Evolutionary conservation across 441 rosid species (phyloP), one percentile per base, ranked within the genome.

Genomic region (Mallotus repandus): DNA sequence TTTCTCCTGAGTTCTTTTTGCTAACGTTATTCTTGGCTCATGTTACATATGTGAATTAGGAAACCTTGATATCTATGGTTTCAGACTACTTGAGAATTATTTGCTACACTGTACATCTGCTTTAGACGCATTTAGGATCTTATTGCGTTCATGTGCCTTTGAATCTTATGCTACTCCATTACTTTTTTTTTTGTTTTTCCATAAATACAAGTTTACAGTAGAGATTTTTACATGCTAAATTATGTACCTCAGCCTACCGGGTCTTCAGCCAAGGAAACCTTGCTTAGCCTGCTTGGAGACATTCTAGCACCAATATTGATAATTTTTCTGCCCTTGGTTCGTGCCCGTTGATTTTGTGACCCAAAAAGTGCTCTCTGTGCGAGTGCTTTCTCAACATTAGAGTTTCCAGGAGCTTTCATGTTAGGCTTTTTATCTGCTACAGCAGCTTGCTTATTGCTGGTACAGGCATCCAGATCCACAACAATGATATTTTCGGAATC

Each of bases 231-330:
- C 76, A 64, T 5, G 32, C 63, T 67, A 7, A 57, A 46, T 41
- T 15, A 11, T 66, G 19, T 67, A 60, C 69, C 64, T 71, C 54
- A 71, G 64, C 74, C 70, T 70, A 52, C 74, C 82, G 73, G 72
- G 49, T 76, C 85, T 4, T 84, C 86, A 14, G 86, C 86, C 72
- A 79, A 72, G 15, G 87, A 82, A 74, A 84, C 91, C 85, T 84
- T 84, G 84, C 87, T 84, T 32, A 84, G 78, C 81, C 91, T 81
- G 74, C 86, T 85, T 4, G 80, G 89, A 75, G 54, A 74, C 66
- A 61, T 54, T 72, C 70, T 76, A 29, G 70, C 76, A 52, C 73
- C 70, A 32, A 48, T 54, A 22, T 9, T 75, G 43, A 41, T 38
- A 19, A 21, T 18, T 70, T 77, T 82, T 76, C 76, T 78, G 69